Percentiles rank a stretch among this genome's conserved stretches.
Evolutionary conservation across 768 basidiomycete species (phyloP).

Genomic region (Phallus indusiatus): DNA sequence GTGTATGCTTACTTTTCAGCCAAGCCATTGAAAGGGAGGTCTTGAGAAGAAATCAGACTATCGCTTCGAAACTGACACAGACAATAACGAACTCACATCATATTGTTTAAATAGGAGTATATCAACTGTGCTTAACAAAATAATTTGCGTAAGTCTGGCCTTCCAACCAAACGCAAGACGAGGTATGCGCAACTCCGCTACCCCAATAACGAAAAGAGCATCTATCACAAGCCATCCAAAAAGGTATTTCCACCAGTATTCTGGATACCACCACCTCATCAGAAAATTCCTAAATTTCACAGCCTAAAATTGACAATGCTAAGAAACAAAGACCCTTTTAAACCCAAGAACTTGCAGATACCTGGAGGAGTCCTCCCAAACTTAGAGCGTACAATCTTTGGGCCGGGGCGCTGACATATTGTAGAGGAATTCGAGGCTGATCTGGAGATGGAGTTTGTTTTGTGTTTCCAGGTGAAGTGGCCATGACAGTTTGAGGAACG

Average conservation of each 20-base stretch:
- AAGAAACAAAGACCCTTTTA: conserved; percentile 3
- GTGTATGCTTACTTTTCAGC: conserved; percentile 24
- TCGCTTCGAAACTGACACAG: conserved; percentile 5
- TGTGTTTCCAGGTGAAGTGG: not conserved
- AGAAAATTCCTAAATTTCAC: conserved; percentile 54
- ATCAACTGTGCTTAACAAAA: conserved; percentile 18
- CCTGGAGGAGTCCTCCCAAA: conserved; percentile 69
- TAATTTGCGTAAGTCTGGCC: conserved; percentile 16
- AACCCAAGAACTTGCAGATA: conserved; percentile 19
- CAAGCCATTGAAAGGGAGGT: conserved; percentile 37
- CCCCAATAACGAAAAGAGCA: conserved; percentile 16
- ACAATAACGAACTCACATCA: conserved; percentile 9
- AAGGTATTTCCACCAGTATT: conserved; percentile 60
- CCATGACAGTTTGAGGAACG: not conserved
- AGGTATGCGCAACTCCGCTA: conserved; percentile 28
- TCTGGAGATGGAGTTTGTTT: not conserved
- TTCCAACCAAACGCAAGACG: conserved; percentile 20
- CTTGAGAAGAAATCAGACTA: not conserved
- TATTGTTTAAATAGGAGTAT: conserved; percentile 21
- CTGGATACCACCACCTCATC: conserved; percentile 33
- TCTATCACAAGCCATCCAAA: conserved; percentile 27
- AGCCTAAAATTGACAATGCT: conserved; percentile 38
- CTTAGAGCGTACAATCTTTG: conserved; percentile 75
- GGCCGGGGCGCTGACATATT: conserved; percentile 63
- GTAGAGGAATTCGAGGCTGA: conserved; percentile 61